These are phyloP conservation scores for Phlebiopsis gigantea DNA, from an alignment of 768 basidiomycete genomes.

Conservation along the genomic window DNA sequence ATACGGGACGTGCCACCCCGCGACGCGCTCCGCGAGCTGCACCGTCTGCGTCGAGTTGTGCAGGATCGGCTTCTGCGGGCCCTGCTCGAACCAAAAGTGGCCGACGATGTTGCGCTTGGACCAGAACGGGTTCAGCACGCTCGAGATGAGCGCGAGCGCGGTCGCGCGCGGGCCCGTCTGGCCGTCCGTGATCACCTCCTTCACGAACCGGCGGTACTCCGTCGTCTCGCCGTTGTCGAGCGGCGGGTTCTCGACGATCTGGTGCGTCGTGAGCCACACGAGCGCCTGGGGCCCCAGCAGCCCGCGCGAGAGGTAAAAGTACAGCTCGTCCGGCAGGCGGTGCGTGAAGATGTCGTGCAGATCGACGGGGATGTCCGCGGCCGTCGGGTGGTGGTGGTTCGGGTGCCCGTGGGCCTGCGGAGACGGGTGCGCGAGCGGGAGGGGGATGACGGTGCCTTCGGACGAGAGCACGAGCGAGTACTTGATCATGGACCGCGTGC, in stretches of 20 bases:
- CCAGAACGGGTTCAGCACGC: conserved; percentile 80
- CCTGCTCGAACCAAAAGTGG: conserved; percentile 70
- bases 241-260: conserved; percentile 81
- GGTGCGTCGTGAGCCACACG: conserved; percentile 90
- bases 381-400: conserved; percentile 66
- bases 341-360: conserved; percentile 93
- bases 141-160: conserved; percentile 81
- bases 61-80: conserved; percentile 44
- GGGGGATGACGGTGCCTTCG: conserved; percentile 76
- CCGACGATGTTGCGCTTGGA: conserved; percentile 65
- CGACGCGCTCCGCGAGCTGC: conserved; percentile 82
- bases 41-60: conserved; percentile 78
- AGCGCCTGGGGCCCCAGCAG: conserved; percentile 84
- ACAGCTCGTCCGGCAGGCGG: conserved; percentile 92
- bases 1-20: conserved; percentile 87
- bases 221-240: conserved; percentile 93
- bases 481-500: conserved; percentile 88
- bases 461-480: conserved; percentile 87
- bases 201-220: conserved; percentile 92
- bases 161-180: conserved; percentile 92
- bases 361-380: conserved; percentile 85
- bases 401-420: conserved; percentile 37
- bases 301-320: conserved; percentile 93
- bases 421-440: conserved; percentile 62
- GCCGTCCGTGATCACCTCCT: conserved; percentile 94